Base-by-base conservation (phyloP, 2,329 filamentous ascomycete genomes). In the Cladosporium halotolerans region DNA sequence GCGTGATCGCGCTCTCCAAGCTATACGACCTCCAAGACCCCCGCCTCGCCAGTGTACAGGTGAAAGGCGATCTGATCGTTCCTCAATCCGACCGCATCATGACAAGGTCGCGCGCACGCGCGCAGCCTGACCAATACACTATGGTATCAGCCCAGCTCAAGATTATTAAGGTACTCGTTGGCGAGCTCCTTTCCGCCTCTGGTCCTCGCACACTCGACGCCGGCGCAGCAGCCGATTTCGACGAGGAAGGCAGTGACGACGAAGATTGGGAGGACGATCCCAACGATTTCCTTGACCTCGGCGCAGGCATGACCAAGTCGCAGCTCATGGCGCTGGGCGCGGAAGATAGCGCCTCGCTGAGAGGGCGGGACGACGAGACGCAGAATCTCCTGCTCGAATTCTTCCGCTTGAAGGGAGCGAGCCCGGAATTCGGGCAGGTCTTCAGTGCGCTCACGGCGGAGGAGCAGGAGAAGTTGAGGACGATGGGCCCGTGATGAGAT, bases 101-200 rank as follows among this genome's bases (percentile, higher is more conserved):
- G 84, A 99, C 93, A 16, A 83, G 93, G 57, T 96, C 91, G 48
- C 88, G 91, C 62, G 84, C 93, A 11, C 90, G 87, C 71, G 81
- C 86, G 67, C 92, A 92, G 67, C 93, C 93, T 13, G 91, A 96
- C 67, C 85, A 86, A 68, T 97, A 86, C 74, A 96, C 90, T 5
- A 82, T 88, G 56, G 83, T 99, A 55, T 83, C 91, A 0, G 91
- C 91, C 0, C 85, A 89, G 1, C 79, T 99, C 66, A 99, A 99
- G 75, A 96, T 99, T 56, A 75, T 97, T 71, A 99, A 99, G 76
- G 86, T 97, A 3, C 81, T 99, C 8, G 86, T 97, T 44, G 89
- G 96, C 66, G 93, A 99, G 72, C 81, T 99, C 3, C 77, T 88
- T 5, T 89, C 88, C 0, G 89, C 90, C 1, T 85, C 88, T 4